Evolutionary conservation across 352 stramenopile species (phyloP).

Genomic region (Phytopythium montanum): DNA sequence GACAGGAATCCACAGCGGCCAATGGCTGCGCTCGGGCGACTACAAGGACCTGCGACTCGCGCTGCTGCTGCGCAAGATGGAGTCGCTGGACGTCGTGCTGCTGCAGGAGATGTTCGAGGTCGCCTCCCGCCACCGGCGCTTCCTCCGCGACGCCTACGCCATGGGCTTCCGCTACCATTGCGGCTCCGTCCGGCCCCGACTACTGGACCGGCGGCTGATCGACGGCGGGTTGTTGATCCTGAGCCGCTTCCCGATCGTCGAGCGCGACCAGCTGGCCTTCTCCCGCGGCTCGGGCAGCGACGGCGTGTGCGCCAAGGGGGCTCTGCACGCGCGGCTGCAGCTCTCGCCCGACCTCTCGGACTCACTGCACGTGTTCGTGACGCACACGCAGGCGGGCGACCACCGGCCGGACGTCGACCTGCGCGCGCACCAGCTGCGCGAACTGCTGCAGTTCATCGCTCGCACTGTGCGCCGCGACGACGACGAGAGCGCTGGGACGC

Average conservation of each 20-base stretch:
- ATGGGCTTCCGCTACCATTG: slow-evolving; percentile 76
- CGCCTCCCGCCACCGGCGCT: slow-evolving; percentile 45
- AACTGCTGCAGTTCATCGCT: slow-evolving; percentile 62
- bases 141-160: slow-evolving; percentile 44
- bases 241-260: slow-evolving; percentile 78
- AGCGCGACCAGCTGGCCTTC: slow-evolving; percentile 58
- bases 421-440: slow-evolving; percentile 49
- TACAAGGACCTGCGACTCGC: slow-evolving; percentile 68
- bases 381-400: slow-evolving; percentile 79
- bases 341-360: slow-evolving; percentile 61
- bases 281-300: slow-evolving; percentile 58
- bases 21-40: slow-evolving; percentile 66
- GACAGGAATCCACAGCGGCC: slow-evolving; percentile 70
- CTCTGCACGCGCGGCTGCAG: slow-evolving; percentile 75
- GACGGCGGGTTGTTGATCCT: slow-evolving; percentile 78
- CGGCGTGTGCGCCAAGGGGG: slow-evolving; percentile 70
- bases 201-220: slow-evolving; percentile 54
- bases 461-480: slow-evolving; percentile 27
- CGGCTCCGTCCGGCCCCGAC: slow-evolving; percentile 58
- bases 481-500: slow-evolving; percentile 27
- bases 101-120: slow-evolving; percentile 83
- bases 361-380: slow-evolving; percentile 81
- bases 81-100: slow-evolving; percentile 67
- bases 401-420: slow-evolving; percentile 41
- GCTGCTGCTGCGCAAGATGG: slow-evolving; percentile 70